Evolutionary conservation across 495 filamentous ascomycete species (phyloP).

Genomic region (Xylaria castorea): DNA sequence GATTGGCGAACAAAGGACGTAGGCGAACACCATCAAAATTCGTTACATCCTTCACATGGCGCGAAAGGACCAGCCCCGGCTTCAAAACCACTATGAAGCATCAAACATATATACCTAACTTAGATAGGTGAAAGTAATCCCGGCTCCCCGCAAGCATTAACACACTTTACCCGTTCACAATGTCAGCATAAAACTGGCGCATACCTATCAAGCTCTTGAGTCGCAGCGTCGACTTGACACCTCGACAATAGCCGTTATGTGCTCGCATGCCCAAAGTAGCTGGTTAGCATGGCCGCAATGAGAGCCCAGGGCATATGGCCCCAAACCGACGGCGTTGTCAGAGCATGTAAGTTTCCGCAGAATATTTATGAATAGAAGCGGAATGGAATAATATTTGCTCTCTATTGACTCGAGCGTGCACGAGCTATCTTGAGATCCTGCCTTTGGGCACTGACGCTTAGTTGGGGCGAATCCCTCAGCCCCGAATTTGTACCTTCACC

Average conservation of each 20-base stretch:
- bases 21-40: background rate
- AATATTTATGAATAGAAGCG: background rate
- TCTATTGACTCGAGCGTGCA: background rate
- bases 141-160: background rate
- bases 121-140: background rate
- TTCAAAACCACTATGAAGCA: background rate
- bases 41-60: background rate
- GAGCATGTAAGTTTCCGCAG: background rate
- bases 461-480: background rate
- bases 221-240: conserved; percentile 1
- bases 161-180: background rate
- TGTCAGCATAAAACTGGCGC: background rate
- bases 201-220: background rate
- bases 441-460: conserved; percentile 5
- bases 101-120: too few relatives aligned
- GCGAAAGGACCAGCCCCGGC: background rate
- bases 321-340: background rate
- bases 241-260: conserved; percentile 26
- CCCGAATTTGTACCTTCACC: background rate
- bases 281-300: conserved; percentile 51
- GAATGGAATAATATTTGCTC: background rate
- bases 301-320: conserved; percentile 51
- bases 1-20: background rate
- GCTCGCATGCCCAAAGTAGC: conserved; percentile 35
- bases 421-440: background rate